Percentiles rank a stretch among this genome's conserved stretches.
These are phyloP conservation scores for Mucor circinelloides DNA, from an alignment of 371 early-diverging fungal genomes.

Conservation along the genomic window DNA sequence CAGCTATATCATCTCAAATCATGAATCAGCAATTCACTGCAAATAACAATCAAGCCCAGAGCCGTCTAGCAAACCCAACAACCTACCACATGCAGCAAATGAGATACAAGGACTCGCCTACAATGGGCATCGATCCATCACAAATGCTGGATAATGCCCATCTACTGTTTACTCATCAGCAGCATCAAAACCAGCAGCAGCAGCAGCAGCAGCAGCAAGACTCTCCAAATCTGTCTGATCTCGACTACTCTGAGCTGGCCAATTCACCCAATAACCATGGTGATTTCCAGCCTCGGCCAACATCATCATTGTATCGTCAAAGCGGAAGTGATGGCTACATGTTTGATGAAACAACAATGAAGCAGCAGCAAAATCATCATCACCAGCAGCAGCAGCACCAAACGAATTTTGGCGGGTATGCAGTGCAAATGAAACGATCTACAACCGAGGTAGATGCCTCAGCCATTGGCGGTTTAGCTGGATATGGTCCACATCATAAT, in stretches of 20 bases:
- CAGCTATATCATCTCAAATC: background rate
- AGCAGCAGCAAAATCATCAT: slow-evolving; percentile 2
- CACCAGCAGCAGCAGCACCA: background rate
- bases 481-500: slow-evolving; percentile 1
- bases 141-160: slow-evolving; percentile 14
- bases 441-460: slow-evolving; percentile 18
- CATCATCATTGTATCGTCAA: background rate
- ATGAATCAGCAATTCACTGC: background rate
- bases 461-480: slow-evolving; percentile 3
- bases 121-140: slow-evolving; percentile 12
- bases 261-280: slow-evolving; percentile 10
- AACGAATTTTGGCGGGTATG: background rate
- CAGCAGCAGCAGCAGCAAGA: slow-evolving; percentile 13
- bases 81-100: slow-evolving; percentile 21
- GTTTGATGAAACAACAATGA: slow-evolving; percentile 11
- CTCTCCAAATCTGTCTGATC: slow-evolving; percentile 18
- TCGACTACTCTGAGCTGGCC: slow-evolving; percentile 21
- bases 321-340: slow-evolving; percentile 4
- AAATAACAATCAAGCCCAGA: background rate
- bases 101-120: slow-evolving; percentile 9
- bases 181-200: slow-evolving; percentile 10
- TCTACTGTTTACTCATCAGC: slow-evolving; percentile 6
- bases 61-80: slow-evolving; percentile 15
- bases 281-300: slow-evolving; percentile 6
- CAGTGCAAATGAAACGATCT: slow-evolving; percentile 26